These are phyloP conservation scores for Podospora fimiseda DNA, from an alignment of 495 filamentous ascomycete species.

Conservation along the genomic window DNA sequence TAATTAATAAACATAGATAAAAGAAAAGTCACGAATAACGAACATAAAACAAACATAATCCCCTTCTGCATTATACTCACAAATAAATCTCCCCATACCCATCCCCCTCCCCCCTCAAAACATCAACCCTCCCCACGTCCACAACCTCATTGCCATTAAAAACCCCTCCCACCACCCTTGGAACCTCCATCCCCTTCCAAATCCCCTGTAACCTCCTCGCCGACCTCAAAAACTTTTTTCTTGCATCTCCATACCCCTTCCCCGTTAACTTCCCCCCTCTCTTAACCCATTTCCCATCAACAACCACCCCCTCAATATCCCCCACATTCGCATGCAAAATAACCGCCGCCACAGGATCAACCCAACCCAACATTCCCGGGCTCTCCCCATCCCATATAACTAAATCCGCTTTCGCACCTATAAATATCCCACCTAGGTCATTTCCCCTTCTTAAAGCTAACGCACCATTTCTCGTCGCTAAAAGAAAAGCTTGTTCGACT, in stretches of 20 bases:
- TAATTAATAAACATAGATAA: too few species aligned
- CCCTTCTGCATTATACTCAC: too few species aligned
- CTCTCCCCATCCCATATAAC: constrained; percentile 41
- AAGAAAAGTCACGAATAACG: too few species aligned
- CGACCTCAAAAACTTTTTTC: constrained; percentile 10
- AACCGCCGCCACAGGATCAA: constrained; percentile 44
- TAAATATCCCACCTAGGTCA: constrained; percentile 39
- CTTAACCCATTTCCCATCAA: constrained; percentile 17
- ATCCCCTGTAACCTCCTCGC: constrained; percentile 15
- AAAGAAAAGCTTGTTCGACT: constrained; percentile 41
- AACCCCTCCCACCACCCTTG: background rate
- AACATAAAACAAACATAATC: too few species aligned
- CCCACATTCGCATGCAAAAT: constrained; percentile 42
- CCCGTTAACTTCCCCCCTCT: constrained; percentile 7
- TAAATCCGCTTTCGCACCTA: constrained; percentile 41
- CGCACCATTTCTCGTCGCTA: constrained; percentile 40
- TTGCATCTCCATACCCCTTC: constrained; percentile 5
- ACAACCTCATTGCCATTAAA: constrained; percentile 3
- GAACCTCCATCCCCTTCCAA: background rate
- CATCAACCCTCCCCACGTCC: constrained; percentile 6
- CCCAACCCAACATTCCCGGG: constrained; percentile 35
- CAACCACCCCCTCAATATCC: constrained; percentile 37
- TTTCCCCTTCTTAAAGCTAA: constrained; percentile 32
- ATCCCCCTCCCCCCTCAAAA: constrained; percentile 8
- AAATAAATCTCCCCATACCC: constrained; percentile 9